Conservation (phyloP, 2,329 filamentous ascomycete species). For the Talaromyces pinophilus region DNA sequence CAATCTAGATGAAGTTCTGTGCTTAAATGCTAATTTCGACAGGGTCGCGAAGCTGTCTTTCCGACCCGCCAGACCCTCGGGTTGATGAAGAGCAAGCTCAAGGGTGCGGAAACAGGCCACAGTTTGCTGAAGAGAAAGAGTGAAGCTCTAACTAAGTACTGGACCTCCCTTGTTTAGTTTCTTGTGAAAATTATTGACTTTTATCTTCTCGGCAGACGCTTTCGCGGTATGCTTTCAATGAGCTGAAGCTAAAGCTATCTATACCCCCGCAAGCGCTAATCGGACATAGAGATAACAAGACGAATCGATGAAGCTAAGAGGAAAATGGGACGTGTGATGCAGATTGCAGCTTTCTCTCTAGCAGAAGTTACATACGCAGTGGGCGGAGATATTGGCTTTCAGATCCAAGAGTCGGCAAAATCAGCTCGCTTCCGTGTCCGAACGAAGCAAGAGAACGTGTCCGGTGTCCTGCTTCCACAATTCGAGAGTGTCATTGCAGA, state of each 20-base stretch:
- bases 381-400: slow-evolving; percentile 92
- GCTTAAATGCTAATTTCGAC: slow-evolving; percentile 30
- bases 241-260: slow-evolving; percentile 27
- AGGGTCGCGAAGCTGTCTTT: slow-evolving; percentile 96
- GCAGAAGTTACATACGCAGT: slow-evolving; percentile 97
- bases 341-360: slow-evolving; percentile 95
- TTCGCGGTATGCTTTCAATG: slow-evolving; percentile 67
- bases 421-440: slow-evolving; percentile 88
- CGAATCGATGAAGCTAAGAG: slow-evolving; percentile 98
- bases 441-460: slow-evolving; percentile 97
- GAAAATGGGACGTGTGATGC: slow-evolving; percentile 99
- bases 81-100: slow-evolving; percentile 97
- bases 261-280: slow-evolving; percentile 29
- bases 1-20: slow-evolving; percentile 25
- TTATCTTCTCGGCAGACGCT: slow-evolving; percentile 62
- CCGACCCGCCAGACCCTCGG: slow-evolving; percentile 95
- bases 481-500: slow-evolving; percentile 91
- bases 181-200: slow-evolving; percentile 26
- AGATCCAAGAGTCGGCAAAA: slow-evolving; percentile 94
- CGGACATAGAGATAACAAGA: slow-evolving; percentile 76
- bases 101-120: slow-evolving; percentile 88
- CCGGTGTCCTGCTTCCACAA: slow-evolving; percentile 87
- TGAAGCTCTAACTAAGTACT: slow-evolving; percentile 93
- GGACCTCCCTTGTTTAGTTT: slow-evolving; percentile 19
- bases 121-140: slow-evolving; percentile 96